phyloP scores from a whole-genome alignment of 1,284 basidiomycete species.

The Puccinia coronata region DNA sequence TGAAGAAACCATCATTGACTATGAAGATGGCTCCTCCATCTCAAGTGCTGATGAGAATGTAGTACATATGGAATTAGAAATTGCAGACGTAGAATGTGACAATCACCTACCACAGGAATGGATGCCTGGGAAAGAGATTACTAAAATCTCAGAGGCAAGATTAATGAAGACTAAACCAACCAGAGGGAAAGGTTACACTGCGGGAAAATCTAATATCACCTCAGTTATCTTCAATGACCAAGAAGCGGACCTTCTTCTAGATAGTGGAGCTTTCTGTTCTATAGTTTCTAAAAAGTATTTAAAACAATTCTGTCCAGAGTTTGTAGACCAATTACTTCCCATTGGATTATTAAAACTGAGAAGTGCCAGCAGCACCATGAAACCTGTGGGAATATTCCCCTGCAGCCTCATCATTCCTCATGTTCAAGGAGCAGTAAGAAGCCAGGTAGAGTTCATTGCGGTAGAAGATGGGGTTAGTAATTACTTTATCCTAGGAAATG shows the following conservation, averaged over 20 bases:
- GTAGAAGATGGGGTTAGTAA: not conserved
- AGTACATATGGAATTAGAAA: not conserved
- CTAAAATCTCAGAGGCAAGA: not conserved
- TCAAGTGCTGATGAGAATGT: not conserved
- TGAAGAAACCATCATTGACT: not conserved
- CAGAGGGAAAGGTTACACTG: not conserved
- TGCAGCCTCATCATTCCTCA: not conserved
- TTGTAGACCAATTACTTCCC: not conserved
- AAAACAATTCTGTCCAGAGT: not conserved
- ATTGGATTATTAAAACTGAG: not conserved
- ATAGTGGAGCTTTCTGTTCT: constrained; percentile 11
- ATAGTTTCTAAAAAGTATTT: constrained; percentile 4
- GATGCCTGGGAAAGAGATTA: not conserved
- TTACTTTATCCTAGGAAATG: constrained; percentile 13
- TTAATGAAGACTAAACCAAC: constrained; percentile 4
- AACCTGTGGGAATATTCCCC: not conserved
- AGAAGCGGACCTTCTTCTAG: not conserved
- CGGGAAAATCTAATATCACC: not conserved
- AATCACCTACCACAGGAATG: not conserved
- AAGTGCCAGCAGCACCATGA: constrained; percentile 7
- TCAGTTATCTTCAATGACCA: not conserved
- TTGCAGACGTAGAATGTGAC: not conserved
- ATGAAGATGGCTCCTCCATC: not conserved
- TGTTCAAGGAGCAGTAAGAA: not conserved
- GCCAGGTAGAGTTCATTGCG: not conserved